These are phyloP conservation scores for Boletus vermiculosoides DNA, from an alignment of 768 basidiomycete species.

Conservation along the genomic window DNA sequence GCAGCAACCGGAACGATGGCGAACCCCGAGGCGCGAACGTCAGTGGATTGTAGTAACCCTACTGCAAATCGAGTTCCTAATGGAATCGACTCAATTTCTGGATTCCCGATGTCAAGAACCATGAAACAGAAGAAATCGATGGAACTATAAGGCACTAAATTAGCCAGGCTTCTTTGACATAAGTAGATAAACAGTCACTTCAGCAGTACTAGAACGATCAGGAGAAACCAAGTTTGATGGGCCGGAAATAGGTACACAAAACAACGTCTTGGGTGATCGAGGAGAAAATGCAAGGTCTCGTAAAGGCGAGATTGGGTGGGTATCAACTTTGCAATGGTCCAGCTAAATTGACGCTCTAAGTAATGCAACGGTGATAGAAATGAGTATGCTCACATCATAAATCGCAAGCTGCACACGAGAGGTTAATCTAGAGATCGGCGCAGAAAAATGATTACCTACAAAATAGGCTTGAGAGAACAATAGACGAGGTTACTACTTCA, in stretches of 20 bases:
- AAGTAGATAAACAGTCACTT: slow-evolving; percentile 45
- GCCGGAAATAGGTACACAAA: slow-evolving; percentile 90
- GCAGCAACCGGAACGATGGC: slow-evolving; percentile 65
- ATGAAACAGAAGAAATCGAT: slow-evolving; percentile 92
- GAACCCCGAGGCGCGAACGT: slow-evolving; percentile 89
- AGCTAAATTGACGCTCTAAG: slow-evolving; percentile 46
- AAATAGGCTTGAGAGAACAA: slow-evolving; percentile 60
- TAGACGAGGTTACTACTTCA: neutral
- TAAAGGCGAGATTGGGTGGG: slow-evolving; percentile 56
- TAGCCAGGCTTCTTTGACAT: neutral
- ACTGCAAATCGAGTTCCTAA: slow-evolving; percentile 65
- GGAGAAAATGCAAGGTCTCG: slow-evolving; percentile 86
- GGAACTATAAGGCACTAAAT: slow-evolving; percentile 39
- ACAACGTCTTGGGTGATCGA: slow-evolving; percentile 93
- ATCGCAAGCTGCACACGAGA: slow-evolving; percentile 57
- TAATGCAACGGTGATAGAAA: neutral
- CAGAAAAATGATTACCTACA: slow-evolving; percentile 52
- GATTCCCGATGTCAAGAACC: slow-evolving; percentile 82
- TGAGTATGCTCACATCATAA: slow-evolving; percentile 64
- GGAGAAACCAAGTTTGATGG: slow-evolving; percentile 91
- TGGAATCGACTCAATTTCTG: slow-evolving; percentile 65
- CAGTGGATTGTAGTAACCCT: slow-evolving; percentile 75
- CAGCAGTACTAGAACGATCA: slow-evolving; percentile 62
- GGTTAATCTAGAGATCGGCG: neutral
- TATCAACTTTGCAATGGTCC: slow-evolving; percentile 64